phyloP scores from a whole-genome alignment of 1,284 basidiomycete genomes.

The Ganoderma resinaceum region DNA sequence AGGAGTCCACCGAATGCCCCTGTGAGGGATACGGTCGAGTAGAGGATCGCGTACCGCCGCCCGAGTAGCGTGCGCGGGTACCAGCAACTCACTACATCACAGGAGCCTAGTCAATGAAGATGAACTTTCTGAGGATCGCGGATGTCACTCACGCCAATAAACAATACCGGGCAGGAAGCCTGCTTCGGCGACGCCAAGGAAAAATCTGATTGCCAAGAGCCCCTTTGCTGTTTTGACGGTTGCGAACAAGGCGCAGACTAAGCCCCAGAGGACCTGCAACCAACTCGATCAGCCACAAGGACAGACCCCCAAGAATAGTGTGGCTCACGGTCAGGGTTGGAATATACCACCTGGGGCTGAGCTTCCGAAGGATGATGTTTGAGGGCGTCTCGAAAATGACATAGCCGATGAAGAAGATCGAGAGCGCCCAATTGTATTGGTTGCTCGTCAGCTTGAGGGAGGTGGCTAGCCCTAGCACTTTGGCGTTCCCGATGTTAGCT shows the following conservation, averaged over 20 bases:
- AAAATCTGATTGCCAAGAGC: slow-evolving; percentile 67
- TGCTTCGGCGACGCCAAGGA: slow-evolving; percentile 54
- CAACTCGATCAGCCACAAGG: neutral
- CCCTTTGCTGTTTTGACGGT: slow-evolving; percentile 57
- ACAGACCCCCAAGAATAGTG: no score
- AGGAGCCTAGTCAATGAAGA: neutral
- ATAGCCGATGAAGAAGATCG: slow-evolving; percentile 72
- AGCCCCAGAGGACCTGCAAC: slow-evolving; percentile 32
- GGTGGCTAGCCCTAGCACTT: slow-evolving; percentile 40
- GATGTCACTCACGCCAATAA: slow-evolving; percentile 53
- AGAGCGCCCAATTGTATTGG: slow-evolving; percentile 67
- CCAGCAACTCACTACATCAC: slow-evolving; percentile 38
- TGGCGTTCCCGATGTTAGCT: slow-evolving; percentile 52
- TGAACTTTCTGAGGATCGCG: neutral
- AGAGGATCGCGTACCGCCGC: slow-evolving; percentile 51
- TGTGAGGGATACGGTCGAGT: slow-evolving; percentile 63
- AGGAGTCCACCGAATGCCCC: slow-evolving; percentile 71
- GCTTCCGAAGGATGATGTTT: slow-evolving; percentile 37
- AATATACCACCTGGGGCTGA: slow-evolving; percentile 59
- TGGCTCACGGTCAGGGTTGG: slow-evolving; percentile 34
- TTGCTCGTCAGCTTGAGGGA: slow-evolving; percentile 39
- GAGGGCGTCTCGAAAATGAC: slow-evolving; percentile 73
- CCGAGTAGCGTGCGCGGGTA: slow-evolving; percentile 38
- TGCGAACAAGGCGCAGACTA: slow-evolving; percentile 46
- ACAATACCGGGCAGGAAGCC: slow-evolving; percentile 63